Evolutionary conservation across 2,329 filamentous ascomycete genomes (phyloP), one percentile per base, ranked within the genome.

Genomic region (Arthrocladium fulminans): DNA sequence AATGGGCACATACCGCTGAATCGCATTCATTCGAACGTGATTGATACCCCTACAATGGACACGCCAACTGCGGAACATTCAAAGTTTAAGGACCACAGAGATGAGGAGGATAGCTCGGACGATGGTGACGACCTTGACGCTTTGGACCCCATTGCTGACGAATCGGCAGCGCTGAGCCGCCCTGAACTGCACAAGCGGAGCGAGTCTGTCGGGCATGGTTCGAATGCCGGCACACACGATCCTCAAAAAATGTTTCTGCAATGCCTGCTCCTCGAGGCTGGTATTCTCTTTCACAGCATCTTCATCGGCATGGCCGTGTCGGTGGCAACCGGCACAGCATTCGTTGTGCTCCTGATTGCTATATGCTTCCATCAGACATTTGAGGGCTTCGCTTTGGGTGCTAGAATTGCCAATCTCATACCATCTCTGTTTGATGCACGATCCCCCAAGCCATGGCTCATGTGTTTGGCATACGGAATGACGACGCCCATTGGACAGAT

Each of bases 221-320:
- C 49, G 29, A n/a, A 27, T 37, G 46, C 55, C 22, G 52, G 49
- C 22, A 47, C 50, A 38, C 76, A 41, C 74, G 86, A 60, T 72
- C 83, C 65, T 51, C 77, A 81, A 59, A 76, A 82, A 9, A 75
- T 83, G 54, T 74, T 89, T 57, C 69, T 89, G 8, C 86, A 92
- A 64, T 89, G 86, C 57, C 70, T 90, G 39, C 74, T 92, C 20
- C 76, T 92, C 2, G 86, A 90, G 66, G 85, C 85, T 0, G 86
- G 86, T 17, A 90, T 92, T 52, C 74, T 92, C 13, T 90, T 90
- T 62, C 86, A 92, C 69, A 86, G 81, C 60, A 74, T 92, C 47
- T 92, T 92, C 60, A 90, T 92, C 58, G 86, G 86, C 53, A 89
- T 90, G 84, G 85, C 86, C 3, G 74, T 92, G 24, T 88, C 84